phyloP scores from a whole-genome alignment of 805 yeast species.

The Debaryomyces prosopidis region DNA sequence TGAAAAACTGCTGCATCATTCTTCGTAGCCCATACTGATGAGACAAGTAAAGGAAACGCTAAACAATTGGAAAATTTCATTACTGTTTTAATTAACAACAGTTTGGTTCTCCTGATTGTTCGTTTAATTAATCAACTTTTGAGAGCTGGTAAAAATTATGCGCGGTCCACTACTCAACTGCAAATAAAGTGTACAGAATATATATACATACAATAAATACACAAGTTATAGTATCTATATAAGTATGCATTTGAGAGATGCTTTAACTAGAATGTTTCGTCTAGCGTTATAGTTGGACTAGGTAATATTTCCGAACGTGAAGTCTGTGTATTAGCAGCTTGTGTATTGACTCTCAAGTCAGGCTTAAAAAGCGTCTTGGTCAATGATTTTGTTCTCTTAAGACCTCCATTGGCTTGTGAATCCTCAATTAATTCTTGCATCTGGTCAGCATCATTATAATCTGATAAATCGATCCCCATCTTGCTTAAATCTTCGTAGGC shows the following conservation, averaged over 20 bases:
- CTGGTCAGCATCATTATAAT: conserved; percentile 23
- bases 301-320: conserved; percentile 10
- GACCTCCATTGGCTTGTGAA: background rate
- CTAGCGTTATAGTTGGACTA: conserved; percentile 41
- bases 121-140: background rate
- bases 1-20: conserved; percentile 7
- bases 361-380: conserved; percentile 42
- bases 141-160: background rate
- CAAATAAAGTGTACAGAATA: background rate
- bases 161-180: background rate
- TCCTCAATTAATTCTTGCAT: conserved; percentile 17
- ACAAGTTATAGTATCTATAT: no score
- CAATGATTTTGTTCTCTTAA: conserved; percentile 23
- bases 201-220: background rate
- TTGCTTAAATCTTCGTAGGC: conserved; percentile 26
- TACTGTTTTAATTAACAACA: background rate
- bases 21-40: conserved; percentile 3
- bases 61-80: conserved; percentile 7
- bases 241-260: no score
- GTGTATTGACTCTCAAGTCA: conserved; percentile 22
- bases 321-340: conserved; percentile 1
- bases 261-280: conserved; percentile 17
- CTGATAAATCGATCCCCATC: conserved; percentile 31
- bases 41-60: conserved; percentile 4
- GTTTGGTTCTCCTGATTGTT: background rate